Conservation (phyloP, 2,329 filamentous ascomycete species). For the Aureobasidium uvarum region DNA sequence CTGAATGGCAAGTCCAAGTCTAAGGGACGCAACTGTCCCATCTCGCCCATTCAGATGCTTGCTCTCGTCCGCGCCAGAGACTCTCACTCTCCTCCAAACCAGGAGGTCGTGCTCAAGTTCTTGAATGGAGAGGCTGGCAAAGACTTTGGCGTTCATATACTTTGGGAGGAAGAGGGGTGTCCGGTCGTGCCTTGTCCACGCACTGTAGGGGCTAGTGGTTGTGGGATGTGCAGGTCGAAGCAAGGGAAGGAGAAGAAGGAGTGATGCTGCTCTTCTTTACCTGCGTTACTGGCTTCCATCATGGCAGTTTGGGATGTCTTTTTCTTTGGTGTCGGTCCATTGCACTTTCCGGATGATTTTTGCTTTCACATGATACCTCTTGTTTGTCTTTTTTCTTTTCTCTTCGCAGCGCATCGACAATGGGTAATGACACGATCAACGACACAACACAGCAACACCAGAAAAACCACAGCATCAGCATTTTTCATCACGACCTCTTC, state of each 20-base stretch:
- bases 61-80: background rate
- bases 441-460: background rate
- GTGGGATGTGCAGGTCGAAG: background rate
- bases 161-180: conserved; percentile 1
- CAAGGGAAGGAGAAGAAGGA: background rate
- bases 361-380: conserved; percentile 1
- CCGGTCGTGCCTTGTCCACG: background rate
- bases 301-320: background rate
- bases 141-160: conserved; percentile 8
- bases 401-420: background rate
- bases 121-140: conserved; percentile 7
- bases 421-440: background rate
- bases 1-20: background rate
- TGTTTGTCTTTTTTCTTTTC: background rate
- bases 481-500: background rate
- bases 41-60: background rate
- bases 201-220: background rate
- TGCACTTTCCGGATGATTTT: background rate
- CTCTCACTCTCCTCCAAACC: background rate
- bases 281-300: background rate
- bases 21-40: conserved; percentile 1
- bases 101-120: background rate
- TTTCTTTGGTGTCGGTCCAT: background rate
- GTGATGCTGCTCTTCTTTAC: background rate
- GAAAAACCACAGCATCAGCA: background rate